phyloP scores from a whole-genome alignment of 2,329 filamentous ascomycete genomes.

The Eutypella sp. region DNA sequence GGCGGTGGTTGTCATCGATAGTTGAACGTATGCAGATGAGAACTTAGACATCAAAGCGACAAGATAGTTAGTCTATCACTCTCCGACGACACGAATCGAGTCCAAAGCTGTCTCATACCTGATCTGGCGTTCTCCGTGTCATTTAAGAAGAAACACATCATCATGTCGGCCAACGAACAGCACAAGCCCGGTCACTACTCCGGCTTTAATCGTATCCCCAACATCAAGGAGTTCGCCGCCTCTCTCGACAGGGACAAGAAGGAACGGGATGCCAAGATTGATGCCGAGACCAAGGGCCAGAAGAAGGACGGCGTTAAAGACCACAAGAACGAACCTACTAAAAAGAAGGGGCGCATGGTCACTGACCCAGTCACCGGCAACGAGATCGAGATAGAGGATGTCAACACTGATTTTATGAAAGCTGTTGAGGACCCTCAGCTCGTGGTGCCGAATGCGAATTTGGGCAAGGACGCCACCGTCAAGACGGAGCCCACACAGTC shows the following conservation, averaged over 20 bases:
- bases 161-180: conserved; percentile 10
- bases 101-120: too few species aligned
- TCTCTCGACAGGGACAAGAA: conserved; percentile 75
- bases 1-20: too few species aligned
- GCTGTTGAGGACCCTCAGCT: conserved; percentile 69
- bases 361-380: conserved; percentile 86
- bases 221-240: conserved; percentile 77
- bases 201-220: conserved; percentile 77
- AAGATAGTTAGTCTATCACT: too few species aligned
- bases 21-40: too few species aligned
- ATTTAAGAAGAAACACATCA: neutral
- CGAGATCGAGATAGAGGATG: conserved; percentile 80
- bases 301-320: conserved; percentile 30
- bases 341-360: conserved; percentile 54
- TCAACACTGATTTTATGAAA: conserved; percentile 63
- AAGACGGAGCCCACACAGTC: conserved; percentile 68
- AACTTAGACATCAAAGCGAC: too few species aligned
- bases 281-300: conserved; percentile 43
- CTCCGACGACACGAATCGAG: too few species aligned
- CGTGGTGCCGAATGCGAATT: conserved; percentile 83
- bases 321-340: conserved; percentile 35
- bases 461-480: conserved; percentile 68
- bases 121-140: too few species aligned
- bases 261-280: conserved; percentile 66
- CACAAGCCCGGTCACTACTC: conserved; percentile 60